phyloP scores from a whole-genome alignment of 306 rosid species.

The Cicer pinnatifidum region DNA sequence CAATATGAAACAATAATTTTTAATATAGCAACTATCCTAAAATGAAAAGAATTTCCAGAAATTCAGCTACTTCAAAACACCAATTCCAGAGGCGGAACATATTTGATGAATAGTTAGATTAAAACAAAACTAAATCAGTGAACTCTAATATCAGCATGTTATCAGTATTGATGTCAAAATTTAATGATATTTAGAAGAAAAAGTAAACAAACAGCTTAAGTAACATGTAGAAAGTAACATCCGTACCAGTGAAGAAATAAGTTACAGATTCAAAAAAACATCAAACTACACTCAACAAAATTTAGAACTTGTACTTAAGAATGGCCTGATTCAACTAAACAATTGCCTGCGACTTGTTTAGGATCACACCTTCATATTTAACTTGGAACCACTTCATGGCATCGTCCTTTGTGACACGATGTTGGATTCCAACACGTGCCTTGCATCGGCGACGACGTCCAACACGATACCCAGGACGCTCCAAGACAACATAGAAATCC shows the following conservation, averaged over 20 bases:
- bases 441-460: conserved; percentile 83
- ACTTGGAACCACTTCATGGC: conserved; percentile 97
- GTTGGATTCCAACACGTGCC: conserved; percentile 80
- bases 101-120: too few species aligned
- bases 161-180: conserved; percentile 24
- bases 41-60: too few species aligned
- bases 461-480: conserved; percentile 85
- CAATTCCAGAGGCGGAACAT: too few species aligned
- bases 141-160: neutral
- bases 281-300: conserved; percentile 39
- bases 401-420: conserved; percentile 85
- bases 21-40: too few species aligned
- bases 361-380: conserved; percentile 88
- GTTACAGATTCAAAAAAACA: conserved; percentile 33
- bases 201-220: neutral
- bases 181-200: conserved; percentile 6
- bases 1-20: too few species aligned
- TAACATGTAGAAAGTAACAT: conserved; percentile 2
- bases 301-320: conserved; percentile 2
- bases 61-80: too few species aligned
- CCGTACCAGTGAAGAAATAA: neutral
- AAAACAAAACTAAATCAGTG: neutral
- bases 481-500: conserved; percentile 84
- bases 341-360: conserved; percentile 72
- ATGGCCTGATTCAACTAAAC: conserved; percentile 29